Evolutionary conservation across 306 rosid genomes (phyloP).

Genomic region (Arachis hypogaea): DNA sequence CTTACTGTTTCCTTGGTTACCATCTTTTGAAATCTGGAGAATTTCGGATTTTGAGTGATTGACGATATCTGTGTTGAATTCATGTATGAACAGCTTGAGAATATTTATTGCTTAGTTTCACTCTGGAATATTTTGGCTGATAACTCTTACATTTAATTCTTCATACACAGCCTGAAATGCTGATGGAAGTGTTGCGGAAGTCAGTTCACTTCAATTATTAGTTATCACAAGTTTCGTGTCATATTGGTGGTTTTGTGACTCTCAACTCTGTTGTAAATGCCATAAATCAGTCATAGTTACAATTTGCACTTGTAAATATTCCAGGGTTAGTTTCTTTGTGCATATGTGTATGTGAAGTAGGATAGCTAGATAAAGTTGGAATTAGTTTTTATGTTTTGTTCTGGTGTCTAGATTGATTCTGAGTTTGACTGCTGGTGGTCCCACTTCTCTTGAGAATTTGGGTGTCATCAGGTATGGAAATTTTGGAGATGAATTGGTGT

Average conservation of each 20-base stretch:
- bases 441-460: conserved; percentile 13
- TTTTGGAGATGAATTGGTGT: conserved; percentile 37
- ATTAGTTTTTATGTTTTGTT: conserved; percentile 27
- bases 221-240: conserved; percentile 14
- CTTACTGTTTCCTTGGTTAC: conserved; percentile 13
- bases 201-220: conserved; percentile 31
- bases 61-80: conserved; percentile 18
- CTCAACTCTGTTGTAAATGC: conserved; percentile 25
- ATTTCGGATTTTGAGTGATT: conserved; percentile 31
- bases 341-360: neutral
- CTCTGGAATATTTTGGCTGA: conserved; percentile 23
- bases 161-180: conserved; percentile 30
- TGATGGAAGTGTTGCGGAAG: conserved; percentile 27
- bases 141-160: neutral
- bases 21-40: neutral
- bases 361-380: conserved; percentile 39
- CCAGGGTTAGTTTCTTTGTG: conserved; percentile 27
- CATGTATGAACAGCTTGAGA: conserved; percentile 14
- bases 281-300: conserved; percentile 28
- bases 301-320: conserved; percentile 35
- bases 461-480: conserved; percentile 21
- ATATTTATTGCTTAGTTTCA: conserved; percentile 24
- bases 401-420: conserved; percentile 6
- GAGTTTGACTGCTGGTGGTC: conserved; percentile 27
- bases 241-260: conserved; percentile 38